Evolutionary conservation across 2,329 filamentous ascomycete species (phyloP).

Genomic region (Rosellinia necatrix): DNA sequence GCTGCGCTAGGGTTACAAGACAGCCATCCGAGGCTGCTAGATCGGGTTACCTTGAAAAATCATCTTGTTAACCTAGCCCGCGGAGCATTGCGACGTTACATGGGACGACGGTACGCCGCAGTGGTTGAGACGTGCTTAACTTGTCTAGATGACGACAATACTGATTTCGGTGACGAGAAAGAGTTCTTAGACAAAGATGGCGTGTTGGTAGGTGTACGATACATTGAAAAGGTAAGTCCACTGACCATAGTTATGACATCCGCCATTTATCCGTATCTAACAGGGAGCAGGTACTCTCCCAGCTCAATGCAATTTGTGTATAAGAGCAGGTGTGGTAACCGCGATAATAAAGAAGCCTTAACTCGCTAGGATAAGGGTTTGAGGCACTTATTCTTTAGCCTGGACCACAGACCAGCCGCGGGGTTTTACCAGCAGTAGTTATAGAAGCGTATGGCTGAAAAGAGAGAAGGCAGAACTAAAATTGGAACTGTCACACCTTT

Average conservation of each 20-base stretch:
- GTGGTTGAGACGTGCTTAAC: constrained; percentile 41
- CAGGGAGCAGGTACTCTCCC: neutral
- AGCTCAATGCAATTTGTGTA: constrained; percentile 3
- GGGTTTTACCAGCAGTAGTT: too few relatives aligned
- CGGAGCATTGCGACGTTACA: constrained; percentile 24
- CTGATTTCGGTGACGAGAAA: constrained; percentile 37
- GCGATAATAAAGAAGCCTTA: too few relatives aligned
- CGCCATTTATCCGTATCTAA: neutral
- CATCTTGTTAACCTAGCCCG: neutral
- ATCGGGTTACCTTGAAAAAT: neutral
- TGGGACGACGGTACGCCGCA: constrained; percentile 36
- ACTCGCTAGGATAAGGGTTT: neutral
- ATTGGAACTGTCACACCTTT: too few relatives aligned
- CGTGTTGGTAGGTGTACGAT: constrained; percentile 33
- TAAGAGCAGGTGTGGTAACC: too few relatives aligned
- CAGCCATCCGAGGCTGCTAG: neutral
- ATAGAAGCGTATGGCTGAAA: too few relatives aligned
- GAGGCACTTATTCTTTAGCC: too few relatives aligned
- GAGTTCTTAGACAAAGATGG: constrained; percentile 39
- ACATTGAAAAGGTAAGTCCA: constrained; percentile 37
- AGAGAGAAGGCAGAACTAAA: too few relatives aligned
- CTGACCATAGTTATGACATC: neutral
- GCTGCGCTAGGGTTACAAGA: neutral
- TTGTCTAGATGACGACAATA: constrained; percentile 39
- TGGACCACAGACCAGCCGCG: too few relatives aligned